Percentiles rank a stretch among this genome's conserved stretches.
These are phyloP conservation scores for Pythium vanterpoolii DNA, from an alignment of 352 stramenopile species.

Conservation along the genomic window DNA sequence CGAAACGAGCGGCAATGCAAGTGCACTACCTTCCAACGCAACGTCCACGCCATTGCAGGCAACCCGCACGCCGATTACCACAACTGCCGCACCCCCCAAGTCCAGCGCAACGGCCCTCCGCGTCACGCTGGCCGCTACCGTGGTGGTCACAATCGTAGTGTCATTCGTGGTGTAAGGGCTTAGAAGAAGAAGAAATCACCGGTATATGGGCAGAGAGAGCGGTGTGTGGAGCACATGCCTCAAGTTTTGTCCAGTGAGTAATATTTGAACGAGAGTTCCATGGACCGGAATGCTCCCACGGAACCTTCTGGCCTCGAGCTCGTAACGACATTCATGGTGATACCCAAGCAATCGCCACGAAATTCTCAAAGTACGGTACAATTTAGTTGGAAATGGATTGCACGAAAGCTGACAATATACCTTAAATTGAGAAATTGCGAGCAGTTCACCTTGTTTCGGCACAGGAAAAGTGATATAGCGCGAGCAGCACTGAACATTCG, in stretches of 20 bases:
- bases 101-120: not conserved
- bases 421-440: not conserved
- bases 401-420: too few relatives aligned
- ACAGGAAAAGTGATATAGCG: not conserved
- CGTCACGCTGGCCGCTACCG: not conserved
- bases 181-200: not conserved
- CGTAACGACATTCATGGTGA: too few relatives aligned
- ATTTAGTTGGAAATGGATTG: not conserved
- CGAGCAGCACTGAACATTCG: conserved; percentile 14
- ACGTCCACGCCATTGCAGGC: not conserved
- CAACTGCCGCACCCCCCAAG: not conserved
- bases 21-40: not conserved
- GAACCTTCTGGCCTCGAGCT: too few relatives aligned
- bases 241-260: not conserved
- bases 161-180: not conserved
- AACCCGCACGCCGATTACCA: not conserved
- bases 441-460: not conserved
- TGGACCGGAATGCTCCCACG: not conserved
- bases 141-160: not conserved
- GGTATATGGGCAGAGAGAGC: too few relatives aligned
- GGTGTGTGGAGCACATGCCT: not conserved
- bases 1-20: not conserved
- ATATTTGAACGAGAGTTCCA: not conserved
- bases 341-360: too few relatives aligned
- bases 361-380: not conserved